Evolutionary conservation across 257 asterid genomes (phyloP).

Genomic region (Solanum neorickii): DNA sequence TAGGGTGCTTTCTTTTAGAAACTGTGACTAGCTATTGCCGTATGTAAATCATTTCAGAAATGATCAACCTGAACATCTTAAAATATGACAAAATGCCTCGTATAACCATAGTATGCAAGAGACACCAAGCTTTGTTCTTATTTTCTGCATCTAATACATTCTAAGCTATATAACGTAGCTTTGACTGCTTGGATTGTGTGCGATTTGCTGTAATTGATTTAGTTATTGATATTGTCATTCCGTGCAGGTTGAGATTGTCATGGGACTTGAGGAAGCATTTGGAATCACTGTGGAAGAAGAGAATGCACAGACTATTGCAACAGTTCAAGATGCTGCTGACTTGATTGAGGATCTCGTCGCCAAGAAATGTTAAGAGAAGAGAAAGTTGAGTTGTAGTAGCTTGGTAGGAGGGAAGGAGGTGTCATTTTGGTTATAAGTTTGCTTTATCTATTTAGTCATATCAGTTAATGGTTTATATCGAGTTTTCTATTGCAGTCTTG

Average conservation of each 20-base stretch:
- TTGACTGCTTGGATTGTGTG: background rate
- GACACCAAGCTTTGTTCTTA: background rate
- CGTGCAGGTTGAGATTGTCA: slow-evolving; percentile 71
- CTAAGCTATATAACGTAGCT: background rate
- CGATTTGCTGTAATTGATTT: background rate
- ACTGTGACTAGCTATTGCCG: background rate
- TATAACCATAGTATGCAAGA: background rate
- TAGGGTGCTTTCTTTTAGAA: background rate
- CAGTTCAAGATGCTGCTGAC: slow-evolving; percentile 92
- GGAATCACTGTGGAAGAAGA: slow-evolving; percentile 87
- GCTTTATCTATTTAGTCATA: background rate
- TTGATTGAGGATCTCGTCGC: slow-evolving; percentile 61
- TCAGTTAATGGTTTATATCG: background rate
- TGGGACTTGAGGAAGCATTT: slow-evolving; percentile 95
- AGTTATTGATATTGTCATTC: background rate
- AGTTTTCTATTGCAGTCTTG: background rate
- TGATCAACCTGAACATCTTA: background rate
- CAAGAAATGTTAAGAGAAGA: slow-evolving; percentile 21
- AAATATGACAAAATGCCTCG: background rate
- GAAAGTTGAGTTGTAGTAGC: slow-evolving; percentile 1
- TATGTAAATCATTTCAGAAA: background rate
- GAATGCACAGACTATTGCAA: slow-evolving; percentile 67
- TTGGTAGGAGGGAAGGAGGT: background rate
- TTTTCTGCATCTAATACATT: background rate
- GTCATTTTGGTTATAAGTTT: slow-evolving; percentile 5